A percentile compares a stretch with the other conserved stretches of the same genome.
phyloP scores from a whole-genome alignment of 2,329 filamentous ascomycete genomes.

The Scopulariopsis brevicaulis region DNA sequence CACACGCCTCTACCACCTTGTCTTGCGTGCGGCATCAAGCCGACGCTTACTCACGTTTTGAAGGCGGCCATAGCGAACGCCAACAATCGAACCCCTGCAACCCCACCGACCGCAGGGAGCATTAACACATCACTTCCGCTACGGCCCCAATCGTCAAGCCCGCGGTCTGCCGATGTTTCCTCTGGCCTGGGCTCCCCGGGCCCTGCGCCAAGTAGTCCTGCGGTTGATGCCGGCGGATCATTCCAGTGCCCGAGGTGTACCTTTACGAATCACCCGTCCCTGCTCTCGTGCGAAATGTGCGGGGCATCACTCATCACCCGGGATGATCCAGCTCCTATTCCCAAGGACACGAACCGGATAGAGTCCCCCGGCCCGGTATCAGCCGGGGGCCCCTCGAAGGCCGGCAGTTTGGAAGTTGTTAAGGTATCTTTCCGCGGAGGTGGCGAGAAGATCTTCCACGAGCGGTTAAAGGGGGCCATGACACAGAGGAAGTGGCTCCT shows the following conservation, averaged over 20 bases:
- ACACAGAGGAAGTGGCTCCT: constrained; percentile 94
- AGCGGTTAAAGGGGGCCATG: constrained; percentile 76
- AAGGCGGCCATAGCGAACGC: constrained; percentile 78
- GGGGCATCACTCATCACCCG: constrained; percentile 60
- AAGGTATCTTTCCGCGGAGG: constrained; percentile 88
- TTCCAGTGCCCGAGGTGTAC: constrained; percentile 80
- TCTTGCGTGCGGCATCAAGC: constrained; percentile 87
- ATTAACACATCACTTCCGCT: constrained; percentile 15
- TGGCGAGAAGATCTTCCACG: constrained; percentile 82
- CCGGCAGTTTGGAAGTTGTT: constrained; percentile 60
- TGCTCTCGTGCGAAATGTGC: constrained; percentile 83
- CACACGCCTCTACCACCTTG: constrained; percentile 79
- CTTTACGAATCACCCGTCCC: constrained; percentile 82
- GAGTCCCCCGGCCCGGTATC: constrained; percentile 73
- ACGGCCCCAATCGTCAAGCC: constrained; percentile 12
- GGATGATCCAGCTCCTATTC: constrained; percentile 25
- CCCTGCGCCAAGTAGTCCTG: background rate
- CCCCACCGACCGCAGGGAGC: background rate
- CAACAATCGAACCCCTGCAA: constrained; percentile 34
- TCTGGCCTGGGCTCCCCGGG: background rate
- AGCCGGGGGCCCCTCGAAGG: constrained; percentile 19
- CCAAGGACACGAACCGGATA: constrained; percentile 30
- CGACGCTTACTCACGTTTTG: constrained; percentile 67
- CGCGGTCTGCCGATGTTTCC: constrained; percentile 4
- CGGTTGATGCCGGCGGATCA: constrained; percentile 17